A percentile compares a stretch with the other conserved stretches of the same genome.
phyloP scores from a whole-genome alignment of 441 rosid genomes.

The Gossypium davidsonii region DNA sequence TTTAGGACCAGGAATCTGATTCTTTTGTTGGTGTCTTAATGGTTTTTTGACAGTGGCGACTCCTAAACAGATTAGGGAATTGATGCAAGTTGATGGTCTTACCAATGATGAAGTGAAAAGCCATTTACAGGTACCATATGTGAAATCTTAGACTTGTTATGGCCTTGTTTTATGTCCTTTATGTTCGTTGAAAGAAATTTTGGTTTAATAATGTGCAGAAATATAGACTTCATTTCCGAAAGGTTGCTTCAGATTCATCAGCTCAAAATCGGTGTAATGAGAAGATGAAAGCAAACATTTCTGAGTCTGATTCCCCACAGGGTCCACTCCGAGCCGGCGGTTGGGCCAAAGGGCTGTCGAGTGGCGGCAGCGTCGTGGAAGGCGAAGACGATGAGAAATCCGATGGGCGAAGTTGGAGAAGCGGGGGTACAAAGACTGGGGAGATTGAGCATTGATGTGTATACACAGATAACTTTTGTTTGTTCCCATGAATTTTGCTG shows the following conservation, averaged over 20 bases:
- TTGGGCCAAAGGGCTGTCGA: constrained; percentile 19
- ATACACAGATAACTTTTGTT: background rate
- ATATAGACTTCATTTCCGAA: constrained; percentile 50
- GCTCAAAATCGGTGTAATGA: constrained; percentile 14
- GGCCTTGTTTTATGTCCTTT: background rate
- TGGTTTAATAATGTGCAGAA: constrained; percentile 31
- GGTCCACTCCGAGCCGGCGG: constrained; percentile 28
- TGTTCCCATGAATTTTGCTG: constrained; percentile 18
- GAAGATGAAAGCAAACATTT: constrained; percentile 21
- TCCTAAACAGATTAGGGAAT: constrained; percentile 56
- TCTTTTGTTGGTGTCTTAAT: background rate
- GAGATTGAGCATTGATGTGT: constrained; percentile 17
- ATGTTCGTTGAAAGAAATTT: background rate
- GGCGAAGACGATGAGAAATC: constrained; percentile 34
- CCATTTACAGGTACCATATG: constrained; percentile 46
- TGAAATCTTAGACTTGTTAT: background rate
- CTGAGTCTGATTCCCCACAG: constrained; percentile 36
- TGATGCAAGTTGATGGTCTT: constrained; percentile 59
- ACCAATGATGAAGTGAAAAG: constrained; percentile 67
- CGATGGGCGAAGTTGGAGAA: constrained; percentile 46
- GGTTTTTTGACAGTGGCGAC: constrained; percentile 39
- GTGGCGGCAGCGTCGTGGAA: constrained; percentile 16
- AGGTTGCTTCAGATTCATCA: constrained; percentile 26
- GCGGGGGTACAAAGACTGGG: constrained; percentile 7
- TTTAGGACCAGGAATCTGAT: background rate